Evolutionary conservation across 2,329 filamentous ascomycete genomes (phyloP), one percentile per base, ranked within the genome.

Genomic region (Colletotrichum destructivum): DNA sequence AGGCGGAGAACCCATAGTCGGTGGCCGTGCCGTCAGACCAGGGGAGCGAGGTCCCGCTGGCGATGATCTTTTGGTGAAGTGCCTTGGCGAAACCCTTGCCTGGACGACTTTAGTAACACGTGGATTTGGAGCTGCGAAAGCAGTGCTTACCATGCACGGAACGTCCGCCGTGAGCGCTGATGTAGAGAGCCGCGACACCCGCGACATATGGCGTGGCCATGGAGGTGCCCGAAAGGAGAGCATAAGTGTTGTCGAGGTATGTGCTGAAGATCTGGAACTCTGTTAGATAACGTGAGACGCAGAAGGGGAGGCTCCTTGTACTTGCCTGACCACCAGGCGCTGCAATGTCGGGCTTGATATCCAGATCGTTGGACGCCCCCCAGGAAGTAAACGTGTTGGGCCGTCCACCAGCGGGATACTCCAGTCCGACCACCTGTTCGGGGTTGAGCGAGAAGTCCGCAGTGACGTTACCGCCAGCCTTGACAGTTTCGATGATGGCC

Each of bases 131-230:
- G 12, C 16, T n/a, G 16, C 3, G 4, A 2, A 47, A n/a, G 8
- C 2, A 23, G 6, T 7, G 40, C 63, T 62, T 74, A 46, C 80
- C 81, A 31, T 82, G 76, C 2, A 75, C 71, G 4, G 71, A 72
- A 7, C 79, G 78, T 8, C 81, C 79, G 11, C 81, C 81, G 56
- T 78, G 72, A 23, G 75, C 75, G 8, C 78, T 75, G 46, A 82
- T 77, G 35, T 79, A 82, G 18, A 83, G 76, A n/a, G 81, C 81
- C 7, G 81, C 80, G 55, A 82, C 78, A 38, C 84, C 84, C 23
- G 84, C 84, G 6, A 85, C 79, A 63, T 84, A 84, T 0, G 84
- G 84, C 31, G 81, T 81, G 3, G 84, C 83, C 86, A 87, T 87
- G 2, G 84, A 86, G 0, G 86, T 88, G 54, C 86, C 86, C 52